Conservation (phyloP, 2,329 filamentous ascomycete genomes). For the Ascomycota sp. region DNA sequence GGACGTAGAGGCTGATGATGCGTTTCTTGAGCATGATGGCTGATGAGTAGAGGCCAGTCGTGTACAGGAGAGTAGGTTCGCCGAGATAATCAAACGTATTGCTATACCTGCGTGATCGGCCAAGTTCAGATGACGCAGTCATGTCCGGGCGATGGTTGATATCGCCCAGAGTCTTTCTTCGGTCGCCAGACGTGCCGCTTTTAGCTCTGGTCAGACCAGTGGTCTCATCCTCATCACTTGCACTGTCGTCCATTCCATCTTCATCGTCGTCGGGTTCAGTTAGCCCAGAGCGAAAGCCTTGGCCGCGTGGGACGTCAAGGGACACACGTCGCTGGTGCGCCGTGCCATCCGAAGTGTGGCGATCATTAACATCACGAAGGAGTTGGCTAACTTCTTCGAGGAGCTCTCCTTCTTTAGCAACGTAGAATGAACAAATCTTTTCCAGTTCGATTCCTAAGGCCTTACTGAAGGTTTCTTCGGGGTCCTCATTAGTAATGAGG, state of each 20-base stretch:
- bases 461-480: constrained; percentile 60
- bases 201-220: constrained; percentile 27
- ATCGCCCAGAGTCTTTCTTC: constrained; percentile 16
- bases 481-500: constrained; percentile 49
- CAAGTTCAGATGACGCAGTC: constrained; percentile 37
- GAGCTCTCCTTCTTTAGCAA: constrained; percentile 71
- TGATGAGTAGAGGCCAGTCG: constrained; percentile 38
- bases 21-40: constrained; percentile 82
- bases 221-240: constrained; percentile 39
- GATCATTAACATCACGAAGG: constrained; percentile 49
- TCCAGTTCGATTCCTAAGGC: constrained; percentile 76
- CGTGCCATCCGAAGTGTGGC: constrained; percentile 25
- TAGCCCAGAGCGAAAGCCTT: constrained; percentile 12
- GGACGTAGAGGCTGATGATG: constrained; percentile 68
- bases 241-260: constrained; percentile 31
- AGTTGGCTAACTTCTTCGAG: constrained; percentile 58
- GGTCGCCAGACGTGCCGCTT: constrained; percentile 14
- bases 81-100: constrained; percentile 54
- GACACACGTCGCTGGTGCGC: constrained; percentile 14
- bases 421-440: constrained; percentile 82
- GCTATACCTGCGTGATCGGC: constrained; percentile 38
- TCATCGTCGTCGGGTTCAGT: constrained; percentile 19
- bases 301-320: constrained; percentile 7
- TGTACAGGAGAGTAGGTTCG: constrained; percentile 46
- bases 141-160: constrained; percentile 27